These are phyloP conservation scores for Phoma herbarum DNA, from an alignment of 2,329 filamentous ascomycete species.

Conservation along the genomic window DNA sequence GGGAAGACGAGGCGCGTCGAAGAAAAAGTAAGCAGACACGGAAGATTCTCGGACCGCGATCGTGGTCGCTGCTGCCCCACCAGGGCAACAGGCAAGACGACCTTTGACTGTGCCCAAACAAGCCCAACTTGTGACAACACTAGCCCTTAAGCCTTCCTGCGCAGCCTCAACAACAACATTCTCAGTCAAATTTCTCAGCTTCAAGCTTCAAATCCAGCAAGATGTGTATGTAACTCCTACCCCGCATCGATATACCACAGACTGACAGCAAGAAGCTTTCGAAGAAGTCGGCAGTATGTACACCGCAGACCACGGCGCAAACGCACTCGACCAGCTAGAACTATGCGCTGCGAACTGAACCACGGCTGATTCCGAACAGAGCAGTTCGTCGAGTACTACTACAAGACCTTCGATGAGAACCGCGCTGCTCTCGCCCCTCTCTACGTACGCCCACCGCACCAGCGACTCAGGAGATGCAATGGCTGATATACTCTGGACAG, in stretches of 20 bases:
- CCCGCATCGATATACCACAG: slow-evolving; percentile 20
- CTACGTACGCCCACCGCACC: slow-evolving; percentile 72
- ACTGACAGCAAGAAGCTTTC: slow-evolving; percentile 29
- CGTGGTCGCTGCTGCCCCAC: slow-evolving; percentile 37
- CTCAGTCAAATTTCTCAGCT: not conserved
- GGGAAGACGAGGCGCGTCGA: slow-evolving; percentile 5
- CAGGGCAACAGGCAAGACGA: slow-evolving; percentile 36
- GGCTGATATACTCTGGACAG: slow-evolving; percentile 57
- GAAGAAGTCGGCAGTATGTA: slow-evolving; percentile 54
- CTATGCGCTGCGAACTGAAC: not conserved
- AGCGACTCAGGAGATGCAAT: not conserved
- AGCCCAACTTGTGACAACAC: slow-evolving; percentile 23
- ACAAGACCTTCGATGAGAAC: slow-evolving; percentile 82
- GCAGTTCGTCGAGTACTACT: slow-evolving; percentile 91
- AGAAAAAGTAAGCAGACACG: slow-evolving; percentile 27
- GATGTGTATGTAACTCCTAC: slow-evolving; percentile 30
- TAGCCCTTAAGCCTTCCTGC: slow-evolving; percentile 21
- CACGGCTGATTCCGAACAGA: slow-evolving; percentile 61
- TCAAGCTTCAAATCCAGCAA: slow-evolving; percentile 15
- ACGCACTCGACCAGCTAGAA: not conserved
- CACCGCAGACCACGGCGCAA: slow-evolving; percentile 4
- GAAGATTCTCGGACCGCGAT: slow-evolving; percentile 33
- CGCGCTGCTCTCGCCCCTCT: slow-evolving; percentile 71
- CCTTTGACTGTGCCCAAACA: slow-evolving; percentile 34
- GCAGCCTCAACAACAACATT: slow-evolving; percentile 6